Conservation (phyloP, 192 early-diverging fungal species). For the Coemansia sp. region DNA sequence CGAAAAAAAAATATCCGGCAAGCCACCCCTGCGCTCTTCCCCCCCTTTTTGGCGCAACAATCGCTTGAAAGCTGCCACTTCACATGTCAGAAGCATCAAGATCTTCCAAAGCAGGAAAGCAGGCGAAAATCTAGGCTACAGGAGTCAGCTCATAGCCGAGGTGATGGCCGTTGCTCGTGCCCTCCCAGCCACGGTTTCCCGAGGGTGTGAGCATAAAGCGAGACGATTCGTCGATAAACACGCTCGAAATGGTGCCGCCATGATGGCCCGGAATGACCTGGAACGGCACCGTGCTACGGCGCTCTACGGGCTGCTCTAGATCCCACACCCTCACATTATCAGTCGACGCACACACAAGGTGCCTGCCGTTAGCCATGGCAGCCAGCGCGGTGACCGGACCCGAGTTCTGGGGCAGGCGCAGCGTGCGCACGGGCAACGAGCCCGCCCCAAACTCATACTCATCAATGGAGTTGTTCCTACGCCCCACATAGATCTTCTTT, state of each 20-base stretch:
- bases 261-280: constrained; percentile 93
- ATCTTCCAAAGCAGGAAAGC: neutral
- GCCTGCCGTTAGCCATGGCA: constrained; percentile 74
- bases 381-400: constrained; percentile 81
- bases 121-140: neutral
- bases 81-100: neutral
- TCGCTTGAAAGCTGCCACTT: neutral
- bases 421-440: constrained; percentile 63
- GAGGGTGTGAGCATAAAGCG: constrained; percentile 88
- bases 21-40: too few species aligned
- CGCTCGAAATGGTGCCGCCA: constrained; percentile 73
- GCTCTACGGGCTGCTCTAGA: constrained; percentile 52
- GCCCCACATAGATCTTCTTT: constrained; percentile 72
- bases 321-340: constrained; percentile 96
- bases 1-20: neutral
- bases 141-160: constrained; percentile 82
- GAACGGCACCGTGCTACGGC: constrained; percentile 70
- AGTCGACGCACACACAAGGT: constrained; percentile 83
- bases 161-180: constrained; percentile 75
- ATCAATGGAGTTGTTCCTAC: constrained; percentile 89
- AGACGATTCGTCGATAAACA: constrained; percentile 66
- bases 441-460: constrained; percentile 75
- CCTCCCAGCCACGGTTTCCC: constrained; percentile 97
- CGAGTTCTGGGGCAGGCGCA: constrained; percentile 83
- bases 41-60: neutral